Percentiles rank a stretch among this genome's conserved stretches.
phyloP scores from a whole-genome alignment of 495 filamentous ascomycete species.

The Hyphodiscus hymeniophilus region DNA sequence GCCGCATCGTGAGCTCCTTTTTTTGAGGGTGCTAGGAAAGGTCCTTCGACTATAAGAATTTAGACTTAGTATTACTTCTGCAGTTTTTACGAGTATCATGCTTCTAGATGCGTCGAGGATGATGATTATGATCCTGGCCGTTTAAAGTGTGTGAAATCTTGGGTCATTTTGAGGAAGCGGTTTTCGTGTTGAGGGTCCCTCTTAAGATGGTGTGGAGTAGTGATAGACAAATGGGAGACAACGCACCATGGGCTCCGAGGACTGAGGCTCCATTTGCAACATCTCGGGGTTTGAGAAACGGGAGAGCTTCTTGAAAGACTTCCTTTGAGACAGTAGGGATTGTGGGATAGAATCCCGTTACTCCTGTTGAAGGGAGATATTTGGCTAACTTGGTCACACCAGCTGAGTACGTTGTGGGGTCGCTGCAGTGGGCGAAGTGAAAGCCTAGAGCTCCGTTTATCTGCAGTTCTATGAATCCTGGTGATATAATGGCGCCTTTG shows the following conservation, averaged over 20 bases:
- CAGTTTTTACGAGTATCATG: too few relatives aligned
- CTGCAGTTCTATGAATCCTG: slow-evolving; percentile 59
- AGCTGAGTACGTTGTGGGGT: slow-evolving; percentile 44
- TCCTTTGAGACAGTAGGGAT: slow-evolving; percentile 53
- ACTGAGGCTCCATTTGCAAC: slow-evolving; percentile 47
- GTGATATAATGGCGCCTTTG: slow-evolving; percentile 49
- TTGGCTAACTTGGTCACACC: slow-evolving; percentile 46
- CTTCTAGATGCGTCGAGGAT: too few relatives aligned
- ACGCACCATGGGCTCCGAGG: slow-evolving; percentile 57
- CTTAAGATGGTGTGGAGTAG: too few relatives aligned
- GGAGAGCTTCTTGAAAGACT: slow-evolving; percentile 52
- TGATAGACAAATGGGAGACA: too few relatives aligned
- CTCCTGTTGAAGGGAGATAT: slow-evolving; percentile 49
- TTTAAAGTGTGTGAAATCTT: too few relatives aligned
- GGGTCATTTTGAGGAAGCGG: too few relatives aligned
- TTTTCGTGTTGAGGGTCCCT: too few relatives aligned
- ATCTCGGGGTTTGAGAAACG: slow-evolving; percentile 48
- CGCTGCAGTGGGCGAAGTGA: slow-evolving; percentile 52
- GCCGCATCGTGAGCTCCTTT: slow-evolving; percentile 50
- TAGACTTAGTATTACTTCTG: too few relatives aligned
- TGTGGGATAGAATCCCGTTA: slow-evolving; percentile 47
- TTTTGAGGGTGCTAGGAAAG: slow-evolving; percentile 50
- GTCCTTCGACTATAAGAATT: too few relatives aligned
- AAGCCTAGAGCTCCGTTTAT: slow-evolving; percentile 59
- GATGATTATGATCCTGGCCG: too few relatives aligned